Percentiles rank a stretch among this genome's conserved stretches.
These are phyloP conservation scores for Neonothopanus nambi DNA, from an alignment of 1,284 basidiomycete species.

Conservation along the genomic window DNA sequence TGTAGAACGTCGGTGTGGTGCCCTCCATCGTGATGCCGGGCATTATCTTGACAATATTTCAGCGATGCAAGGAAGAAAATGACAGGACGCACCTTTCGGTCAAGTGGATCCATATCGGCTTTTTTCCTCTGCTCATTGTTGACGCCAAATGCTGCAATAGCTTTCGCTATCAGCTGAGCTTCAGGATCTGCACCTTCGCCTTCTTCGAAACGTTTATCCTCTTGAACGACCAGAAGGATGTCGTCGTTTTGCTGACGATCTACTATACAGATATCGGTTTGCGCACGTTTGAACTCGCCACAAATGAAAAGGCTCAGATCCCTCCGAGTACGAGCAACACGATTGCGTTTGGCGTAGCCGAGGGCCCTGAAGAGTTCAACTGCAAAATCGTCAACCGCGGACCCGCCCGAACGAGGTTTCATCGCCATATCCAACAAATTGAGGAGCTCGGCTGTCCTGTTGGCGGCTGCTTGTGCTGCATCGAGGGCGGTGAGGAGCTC, in stretches of 20 bases:
- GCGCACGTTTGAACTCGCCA: slow-evolving; percentile 24
- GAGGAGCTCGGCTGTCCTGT: slow-evolving; percentile 22
- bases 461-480: slow-evolving; percentile 21
- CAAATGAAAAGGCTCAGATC: slow-evolving; percentile 26
- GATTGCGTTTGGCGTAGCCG: slow-evolving; percentile 27
- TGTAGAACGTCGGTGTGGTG: slow-evolving; percentile 31
- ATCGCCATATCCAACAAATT: slow-evolving; percentile 29
- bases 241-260: slow-evolving; percentile 25
- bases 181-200: slow-evolving; percentile 22
- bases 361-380: slow-evolving; percentile 28
- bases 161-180: slow-evolving; percentile 35
- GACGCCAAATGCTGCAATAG: slow-evolving; percentile 35
- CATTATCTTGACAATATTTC: slow-evolving; percentile 23
- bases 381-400: slow-evolving; percentile 34
- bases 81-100: slow-evolving; percentile 19
- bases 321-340: slow-evolving; percentile 26
- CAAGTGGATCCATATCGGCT: slow-evolving; percentile 22
- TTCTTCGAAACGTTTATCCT: slow-evolving; percentile 29
- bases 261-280: slow-evolving; percentile 34
- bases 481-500: slow-evolving; percentile 24
- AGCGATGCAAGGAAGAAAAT: slow-evolving; percentile 9
- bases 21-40: slow-evolving; percentile 33
- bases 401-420: too few relatives aligned
- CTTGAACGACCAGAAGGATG: slow-evolving; percentile 35
- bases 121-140: slow-evolving; percentile 26